Percentiles rank a stretch among this genome's conserved stretches.
phyloP scores from a whole-genome alignment of 306 rosid genomes.

The Prinsepia uniflora region DNA sequence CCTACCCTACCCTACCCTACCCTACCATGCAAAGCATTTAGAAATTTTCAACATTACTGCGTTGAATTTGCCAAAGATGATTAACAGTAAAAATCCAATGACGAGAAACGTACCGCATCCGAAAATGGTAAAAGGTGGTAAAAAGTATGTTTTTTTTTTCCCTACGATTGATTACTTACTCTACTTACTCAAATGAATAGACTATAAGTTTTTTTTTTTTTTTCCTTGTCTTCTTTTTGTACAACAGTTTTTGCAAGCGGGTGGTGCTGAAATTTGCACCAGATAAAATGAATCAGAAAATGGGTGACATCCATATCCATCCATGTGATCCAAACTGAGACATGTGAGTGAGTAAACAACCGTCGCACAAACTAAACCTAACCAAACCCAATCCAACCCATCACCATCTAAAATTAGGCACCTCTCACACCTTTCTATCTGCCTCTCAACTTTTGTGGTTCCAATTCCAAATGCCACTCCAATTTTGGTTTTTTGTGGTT shows the following conservation, averaged over 20 bases:
- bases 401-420: neutral
- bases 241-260: neutral
- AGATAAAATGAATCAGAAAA: neutral
- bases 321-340: neutral
- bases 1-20: too few relatives aligned
- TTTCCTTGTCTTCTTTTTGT: neutral
- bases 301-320: constrained; percentile 9
- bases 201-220: neutral
- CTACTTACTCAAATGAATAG: constrained; percentile 6
- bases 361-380: neutral
- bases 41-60: neutral
- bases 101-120: neutral
- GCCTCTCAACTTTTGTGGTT: constrained; percentile 22
- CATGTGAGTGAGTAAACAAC: neutral
- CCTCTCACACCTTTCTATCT: neutral
- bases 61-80: neutral
- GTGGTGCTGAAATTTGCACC: too few relatives aligned
- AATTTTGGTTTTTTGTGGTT: too few relatives aligned
- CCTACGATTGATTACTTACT: constrained; percentile 1
- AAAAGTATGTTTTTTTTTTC: too few relatives aligned
- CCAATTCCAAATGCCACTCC: constrained; percentile 22
- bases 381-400: constrained; percentile 32
- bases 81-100: neutral
- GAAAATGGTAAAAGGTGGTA: neutral
- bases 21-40: too few relatives aligned